A percentile compares a stretch with the other conserved stretches of the same genome.
These are phyloP conservation scores for Lactifluus piperatus DNA, from an alignment of 768 basidiomycete genomes.

Conservation along the genomic window DNA sequence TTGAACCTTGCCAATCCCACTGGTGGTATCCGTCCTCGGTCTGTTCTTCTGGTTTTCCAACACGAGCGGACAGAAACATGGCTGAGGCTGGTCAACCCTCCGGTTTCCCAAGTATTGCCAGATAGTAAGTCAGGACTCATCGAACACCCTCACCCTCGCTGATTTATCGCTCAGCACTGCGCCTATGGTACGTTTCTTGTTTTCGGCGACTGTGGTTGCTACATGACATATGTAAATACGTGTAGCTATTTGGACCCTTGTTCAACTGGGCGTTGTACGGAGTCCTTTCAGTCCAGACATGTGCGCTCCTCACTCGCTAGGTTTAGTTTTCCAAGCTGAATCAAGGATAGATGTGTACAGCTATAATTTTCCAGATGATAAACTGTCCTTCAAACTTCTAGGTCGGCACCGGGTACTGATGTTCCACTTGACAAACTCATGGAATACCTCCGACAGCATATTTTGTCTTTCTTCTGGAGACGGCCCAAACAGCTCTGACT, in stretches of 20 bases:
- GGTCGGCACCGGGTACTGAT: not conserved
- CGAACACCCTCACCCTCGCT: too few species aligned
- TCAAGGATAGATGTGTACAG: not conserved
- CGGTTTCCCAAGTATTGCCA: too few species aligned
- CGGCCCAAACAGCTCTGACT: not conserved
- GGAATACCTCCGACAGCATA: not conserved
- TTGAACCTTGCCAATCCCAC: too few species aligned
- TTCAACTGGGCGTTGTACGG: conserved; percentile 7
- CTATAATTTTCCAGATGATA: conserved; percentile 7
- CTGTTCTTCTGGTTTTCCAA: too few species aligned
- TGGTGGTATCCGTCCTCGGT: too few species aligned
- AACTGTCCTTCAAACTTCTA: not conserved
- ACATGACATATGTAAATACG: not conserved
- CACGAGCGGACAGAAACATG: too few species aligned
- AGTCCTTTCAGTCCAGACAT: conserved; percentile 1
- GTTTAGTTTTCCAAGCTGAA: not conserved
- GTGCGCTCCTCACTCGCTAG: not conserved
- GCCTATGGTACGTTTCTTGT: too few species aligned
- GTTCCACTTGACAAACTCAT: not conserved
- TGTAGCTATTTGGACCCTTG: conserved; percentile 4
- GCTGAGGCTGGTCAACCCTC: too few species aligned
- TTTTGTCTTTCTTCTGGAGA: conserved; percentile 4
- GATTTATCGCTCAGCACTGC: too few species aligned
- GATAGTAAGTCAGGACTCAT: too few species aligned
- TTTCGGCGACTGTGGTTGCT: not conserved